Conservation (phyloP, 164 flowering plant species). For the Cinnamomum chago region DNA sequence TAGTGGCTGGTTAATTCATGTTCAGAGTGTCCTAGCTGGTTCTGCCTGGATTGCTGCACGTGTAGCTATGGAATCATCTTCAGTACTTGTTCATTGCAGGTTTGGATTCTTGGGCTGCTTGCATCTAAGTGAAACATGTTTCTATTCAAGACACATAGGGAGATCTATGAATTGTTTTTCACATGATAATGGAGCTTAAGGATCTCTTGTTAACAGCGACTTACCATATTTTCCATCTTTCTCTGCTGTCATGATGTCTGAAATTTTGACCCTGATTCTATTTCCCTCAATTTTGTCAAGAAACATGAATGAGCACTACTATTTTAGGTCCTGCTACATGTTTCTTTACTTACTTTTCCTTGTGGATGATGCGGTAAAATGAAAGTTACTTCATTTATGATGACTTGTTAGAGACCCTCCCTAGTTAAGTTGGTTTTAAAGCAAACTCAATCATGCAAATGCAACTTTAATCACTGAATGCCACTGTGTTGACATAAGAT, state of each 20-base stretch:
- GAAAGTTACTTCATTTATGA: no score
- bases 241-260: neutral
- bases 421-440: no score
- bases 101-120: constrained; percentile 12
- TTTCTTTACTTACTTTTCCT: neutral
- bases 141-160: no score
- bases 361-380: neutral
- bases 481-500: no score
- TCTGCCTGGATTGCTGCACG: constrained; percentile 99
- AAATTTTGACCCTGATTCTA: neutral
- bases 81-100: constrained; percentile 99
- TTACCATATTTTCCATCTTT: neutral
- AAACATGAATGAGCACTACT: neutral
- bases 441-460: no score
- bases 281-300: neutral
- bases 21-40: constrained; percentile 92
- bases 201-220: neutral
- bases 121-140: neutral
- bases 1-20: constrained; percentile 96
- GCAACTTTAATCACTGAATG: no score
- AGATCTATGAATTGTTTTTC: no score
- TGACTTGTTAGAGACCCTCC: no score
- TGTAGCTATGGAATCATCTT: constrained; percentile 80
- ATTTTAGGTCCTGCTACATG: neutral
- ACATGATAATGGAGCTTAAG: neutral